Evolutionary conservation across 352 stramenopile genomes (phyloP).

Genomic region (Elongisporangium anandrum): DNA sequence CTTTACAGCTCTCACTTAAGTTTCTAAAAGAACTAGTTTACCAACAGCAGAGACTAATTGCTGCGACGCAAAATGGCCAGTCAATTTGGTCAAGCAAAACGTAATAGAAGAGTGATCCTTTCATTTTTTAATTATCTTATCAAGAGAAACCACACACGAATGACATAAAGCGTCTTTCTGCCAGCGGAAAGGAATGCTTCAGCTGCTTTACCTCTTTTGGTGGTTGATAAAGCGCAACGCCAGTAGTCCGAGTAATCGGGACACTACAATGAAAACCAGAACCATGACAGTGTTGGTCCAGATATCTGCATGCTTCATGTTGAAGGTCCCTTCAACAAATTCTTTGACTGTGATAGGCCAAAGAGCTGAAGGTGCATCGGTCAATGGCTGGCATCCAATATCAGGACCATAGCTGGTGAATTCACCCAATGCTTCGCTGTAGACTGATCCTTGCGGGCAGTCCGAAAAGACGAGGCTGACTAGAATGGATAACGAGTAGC

Average conservation of each 20-base stretch:
- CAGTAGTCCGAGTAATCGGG: conserved; percentile 29
- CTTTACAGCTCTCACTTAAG: too few relatives aligned
- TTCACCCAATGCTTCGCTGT: neutral
- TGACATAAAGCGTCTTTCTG: too few relatives aligned
- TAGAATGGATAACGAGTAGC: conserved; percentile 15
- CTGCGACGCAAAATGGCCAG: too few relatives aligned
- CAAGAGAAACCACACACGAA: too few relatives aligned
- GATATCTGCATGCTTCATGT: conserved; percentile 32
- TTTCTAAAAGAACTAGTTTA: too few relatives aligned
- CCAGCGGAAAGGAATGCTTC: too few relatives aligned
- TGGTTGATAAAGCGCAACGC: conserved; percentile 38
- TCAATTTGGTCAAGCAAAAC: too few relatives aligned
- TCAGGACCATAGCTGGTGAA: neutral
- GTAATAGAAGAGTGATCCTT: too few relatives aligned
- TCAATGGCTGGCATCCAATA: neutral
- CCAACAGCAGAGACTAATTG: too few relatives aligned
- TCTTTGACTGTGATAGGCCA: conserved; percentile 19
- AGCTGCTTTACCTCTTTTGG: conserved; percentile 24
- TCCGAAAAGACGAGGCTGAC: conserved; percentile 13
- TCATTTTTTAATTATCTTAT: too few relatives aligned
- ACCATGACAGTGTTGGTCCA: conserved; percentile 22
- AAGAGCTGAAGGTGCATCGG: neutral
- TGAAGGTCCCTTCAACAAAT: conserved; percentile 24
- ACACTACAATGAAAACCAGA: conserved; percentile 26
- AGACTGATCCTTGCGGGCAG: conserved; percentile 3